Evolutionary conservation across 768 basidiomycete species (phyloP), one percentile per base, ranked within the genome.

Genomic region (Panaeolus papilionaceus): DNA sequence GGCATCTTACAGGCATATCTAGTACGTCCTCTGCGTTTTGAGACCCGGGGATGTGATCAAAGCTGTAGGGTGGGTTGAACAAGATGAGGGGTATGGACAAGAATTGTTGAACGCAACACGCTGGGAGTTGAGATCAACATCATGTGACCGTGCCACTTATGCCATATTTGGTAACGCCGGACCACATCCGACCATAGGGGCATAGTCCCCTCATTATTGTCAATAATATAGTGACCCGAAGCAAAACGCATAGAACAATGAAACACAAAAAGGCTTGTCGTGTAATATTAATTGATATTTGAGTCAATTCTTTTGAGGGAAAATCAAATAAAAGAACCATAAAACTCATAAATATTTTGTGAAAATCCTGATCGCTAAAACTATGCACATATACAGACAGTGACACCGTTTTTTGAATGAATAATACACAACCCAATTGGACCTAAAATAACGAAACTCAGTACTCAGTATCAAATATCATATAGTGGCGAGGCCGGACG

Each of bases 91-190:
- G 16, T 37, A 37, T 33, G 54, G 54, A 33, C 54, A 58, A 58
- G 54, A 58, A 51, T 7, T 51, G 54, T 58, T 58, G 26, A 58
- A 58, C 54, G 33, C 28, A 37, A 23, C 26, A 37, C 54, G 54
- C 54, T 4, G 26, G 33, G 5, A 1, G 28, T 58, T 33, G 28
- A 33, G 28, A 58, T 58, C 54, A 58, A 58, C 54, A 58, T 37
- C 54, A 58, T 16, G 54, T 58, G 54, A 58, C 54, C 54, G 54
- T 33, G 54, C 54, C 54, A 58, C 54, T 58, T 33, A 28, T 58
- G 12, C 47, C 54, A 12, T 33, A 58, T 58, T 33, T 58, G 33
- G 54, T 16, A 58, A 58, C 39, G 39, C 39, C 39, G 9, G 39
- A 40, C 5, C 1, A 33, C 5, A 33, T 33, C 33, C 33, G 33